These are phyloP conservation scores for Lactifluus rugatus DNA, from an alignment of 768 basidiomycete species.

Conservation along the genomic window DNA sequence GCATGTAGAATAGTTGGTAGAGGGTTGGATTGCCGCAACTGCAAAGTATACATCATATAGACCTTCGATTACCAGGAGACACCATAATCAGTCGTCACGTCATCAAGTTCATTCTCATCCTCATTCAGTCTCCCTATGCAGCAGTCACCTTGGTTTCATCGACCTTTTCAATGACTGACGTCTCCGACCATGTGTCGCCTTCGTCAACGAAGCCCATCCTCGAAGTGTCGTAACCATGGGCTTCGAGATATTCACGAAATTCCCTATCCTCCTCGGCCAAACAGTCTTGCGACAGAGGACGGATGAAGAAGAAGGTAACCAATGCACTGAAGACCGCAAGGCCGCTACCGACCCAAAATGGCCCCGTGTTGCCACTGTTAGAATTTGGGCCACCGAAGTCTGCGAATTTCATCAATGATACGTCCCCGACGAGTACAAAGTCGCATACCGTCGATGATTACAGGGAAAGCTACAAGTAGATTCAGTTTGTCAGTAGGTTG, in stretches of 20 bases:
- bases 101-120: neutral
- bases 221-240: conserved; percentile 68
- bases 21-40: neutral
- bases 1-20: neutral
- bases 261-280: conserved; percentile 67
- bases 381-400: conserved; percentile 51
- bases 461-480: conserved; percentile 43
- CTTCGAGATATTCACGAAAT: conserved; percentile 79
- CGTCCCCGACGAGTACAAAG: neutral
- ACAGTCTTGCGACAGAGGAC: conserved; percentile 64
- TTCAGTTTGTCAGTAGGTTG: neutral
- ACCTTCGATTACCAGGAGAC: neutral
- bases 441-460: conserved; percentile 48
- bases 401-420: conserved; percentile 21
- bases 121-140: neutral
- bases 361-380: conserved; percentile 63
- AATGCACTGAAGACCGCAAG: conserved; percentile 73
- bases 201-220: conserved; percentile 50
- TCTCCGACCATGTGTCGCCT: conserved; percentile 17
- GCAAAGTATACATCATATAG: neutral
- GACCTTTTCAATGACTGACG: conserved; percentile 19
- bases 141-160: neutral
- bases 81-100: neutral
- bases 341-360: conserved; percentile 82
- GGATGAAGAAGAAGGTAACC: conserved; percentile 62